Evolutionary conservation across 441 rosid species (phyloP).

Genomic region (Brassica balearica): DNA sequence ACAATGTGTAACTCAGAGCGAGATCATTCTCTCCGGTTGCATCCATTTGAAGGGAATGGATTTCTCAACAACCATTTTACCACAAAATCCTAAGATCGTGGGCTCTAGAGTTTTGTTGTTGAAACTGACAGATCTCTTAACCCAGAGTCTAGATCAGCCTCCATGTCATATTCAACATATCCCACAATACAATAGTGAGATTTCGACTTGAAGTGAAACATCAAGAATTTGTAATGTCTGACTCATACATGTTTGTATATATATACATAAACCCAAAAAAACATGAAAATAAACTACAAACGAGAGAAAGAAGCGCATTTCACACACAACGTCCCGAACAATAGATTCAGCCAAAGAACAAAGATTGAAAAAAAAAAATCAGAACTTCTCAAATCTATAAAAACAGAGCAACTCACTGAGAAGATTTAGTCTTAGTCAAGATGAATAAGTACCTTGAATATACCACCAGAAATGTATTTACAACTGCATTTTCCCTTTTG

Average conservation of each 20-base stretch:
- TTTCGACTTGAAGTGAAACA: constrained; percentile 33
- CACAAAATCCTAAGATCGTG: constrained; percentile 49
- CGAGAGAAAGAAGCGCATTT: constrained; percentile 8
- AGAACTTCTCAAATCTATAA: constrained; percentile 38
- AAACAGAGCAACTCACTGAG: constrained; percentile 15
- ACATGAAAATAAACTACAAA: not conserved
- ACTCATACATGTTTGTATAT: not conserved
- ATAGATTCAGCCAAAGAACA: not conserved
- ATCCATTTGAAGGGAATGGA: constrained; percentile 68
- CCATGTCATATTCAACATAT: constrained; percentile 55
- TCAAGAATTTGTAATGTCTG: constrained; percentile 19
- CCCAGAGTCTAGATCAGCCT: constrained; percentile 61
- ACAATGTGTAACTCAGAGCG: constrained; percentile 38
- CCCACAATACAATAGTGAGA: constrained; percentile 15
- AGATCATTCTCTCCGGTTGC: constrained; percentile 61
- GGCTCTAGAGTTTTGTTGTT: too few relatives aligned
- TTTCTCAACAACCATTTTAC: constrained; percentile 67
- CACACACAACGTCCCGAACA: constrained; percentile 29
- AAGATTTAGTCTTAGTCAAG: not conserved
- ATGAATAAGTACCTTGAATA: not conserved
- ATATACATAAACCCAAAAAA: constrained; percentile 1
- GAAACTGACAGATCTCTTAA: constrained; percentile 40
- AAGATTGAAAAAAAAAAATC: not conserved
- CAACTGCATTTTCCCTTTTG: not conserved
- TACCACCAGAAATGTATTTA: not conserved